Evolutionary conservation across 805 yeast species (phyloP).

Genomic region (Candida taoyuanica): DNA sequence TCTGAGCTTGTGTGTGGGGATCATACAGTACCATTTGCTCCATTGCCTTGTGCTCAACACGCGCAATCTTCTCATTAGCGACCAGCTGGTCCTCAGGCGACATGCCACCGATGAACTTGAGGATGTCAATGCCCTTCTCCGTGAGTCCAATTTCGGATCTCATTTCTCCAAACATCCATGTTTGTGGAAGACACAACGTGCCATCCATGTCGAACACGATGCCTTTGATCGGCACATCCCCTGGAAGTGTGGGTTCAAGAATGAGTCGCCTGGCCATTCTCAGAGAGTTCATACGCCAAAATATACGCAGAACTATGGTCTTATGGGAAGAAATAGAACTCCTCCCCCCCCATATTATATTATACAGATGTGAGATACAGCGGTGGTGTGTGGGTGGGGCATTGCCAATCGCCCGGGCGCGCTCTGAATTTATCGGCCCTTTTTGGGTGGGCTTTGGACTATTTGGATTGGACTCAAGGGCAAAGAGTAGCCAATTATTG

Average conservation of each 20-base stretch:
- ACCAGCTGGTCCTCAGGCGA: constrained; percentile 32
- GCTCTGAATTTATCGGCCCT: no score
- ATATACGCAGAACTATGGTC: no score
- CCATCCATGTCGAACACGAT: constrained; percentile 80
- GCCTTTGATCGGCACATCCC: constrained; percentile 40
- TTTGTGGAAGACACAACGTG: constrained; percentile 63
- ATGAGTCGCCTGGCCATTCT: constrained; percentile 18
- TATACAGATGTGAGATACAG: no score
- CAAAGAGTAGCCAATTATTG: no score
- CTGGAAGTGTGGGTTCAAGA: constrained; percentile 17
- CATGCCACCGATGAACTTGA: constrained; percentile 44
- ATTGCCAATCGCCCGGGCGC: no score
- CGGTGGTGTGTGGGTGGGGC: no score
- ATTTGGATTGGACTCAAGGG: no score
- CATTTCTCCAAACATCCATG: constrained; percentile 57
- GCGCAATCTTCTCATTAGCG: constrained; percentile 44
- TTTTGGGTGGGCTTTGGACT: no score
- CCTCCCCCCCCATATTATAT: no score
- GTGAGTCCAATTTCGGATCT: constrained; percentile 50
- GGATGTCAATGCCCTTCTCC: constrained; percentile 44
- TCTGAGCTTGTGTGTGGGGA: no score
- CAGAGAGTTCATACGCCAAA: no score
- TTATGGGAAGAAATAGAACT: no score
- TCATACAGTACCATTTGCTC: constrained; percentile 37
- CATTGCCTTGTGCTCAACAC: constrained; percentile 64